These are phyloP conservation scores for Nicotiana obtusifolia DNA, from an alignment of 257 asterid genomes.

Conservation along the genomic window DNA sequence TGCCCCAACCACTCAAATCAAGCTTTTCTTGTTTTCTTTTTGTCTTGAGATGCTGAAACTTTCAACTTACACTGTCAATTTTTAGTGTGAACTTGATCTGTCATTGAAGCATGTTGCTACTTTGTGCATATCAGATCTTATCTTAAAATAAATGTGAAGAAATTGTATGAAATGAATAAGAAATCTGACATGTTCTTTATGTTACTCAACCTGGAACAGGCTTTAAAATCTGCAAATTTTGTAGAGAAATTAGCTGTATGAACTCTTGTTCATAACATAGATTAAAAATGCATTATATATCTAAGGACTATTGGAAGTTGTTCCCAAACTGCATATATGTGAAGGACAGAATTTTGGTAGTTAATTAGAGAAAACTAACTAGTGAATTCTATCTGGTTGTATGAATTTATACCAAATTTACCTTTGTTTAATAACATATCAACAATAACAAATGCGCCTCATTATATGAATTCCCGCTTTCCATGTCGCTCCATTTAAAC, in stretches of 20 bases:
- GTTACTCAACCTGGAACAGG: neutral
- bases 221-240: neutral
- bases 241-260: neutral
- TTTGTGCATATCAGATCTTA: neutral
- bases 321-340: neutral
- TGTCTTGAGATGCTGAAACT: neutral
- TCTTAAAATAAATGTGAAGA: neutral
- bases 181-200: neutral
- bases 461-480: neutral
- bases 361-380: neutral
- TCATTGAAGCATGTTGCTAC: neutral
- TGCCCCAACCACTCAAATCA: neutral
- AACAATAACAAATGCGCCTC: neutral
- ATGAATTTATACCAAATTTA: neutral
- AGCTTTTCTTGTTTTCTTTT: neutral
- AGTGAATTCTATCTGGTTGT: neutral
- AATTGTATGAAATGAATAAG: neutral
- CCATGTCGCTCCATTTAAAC: neutral
- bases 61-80: neutral
- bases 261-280: neutral
- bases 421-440: neutral
- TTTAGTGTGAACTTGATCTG: neutral
- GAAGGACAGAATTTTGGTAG: neutral
- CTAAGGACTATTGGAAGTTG: neutral
- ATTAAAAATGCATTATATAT: too few relatives aligned